phyloP scores from a whole-genome alignment of 208 protist genomes.

The Wallacemonas rigidus region DNA sequence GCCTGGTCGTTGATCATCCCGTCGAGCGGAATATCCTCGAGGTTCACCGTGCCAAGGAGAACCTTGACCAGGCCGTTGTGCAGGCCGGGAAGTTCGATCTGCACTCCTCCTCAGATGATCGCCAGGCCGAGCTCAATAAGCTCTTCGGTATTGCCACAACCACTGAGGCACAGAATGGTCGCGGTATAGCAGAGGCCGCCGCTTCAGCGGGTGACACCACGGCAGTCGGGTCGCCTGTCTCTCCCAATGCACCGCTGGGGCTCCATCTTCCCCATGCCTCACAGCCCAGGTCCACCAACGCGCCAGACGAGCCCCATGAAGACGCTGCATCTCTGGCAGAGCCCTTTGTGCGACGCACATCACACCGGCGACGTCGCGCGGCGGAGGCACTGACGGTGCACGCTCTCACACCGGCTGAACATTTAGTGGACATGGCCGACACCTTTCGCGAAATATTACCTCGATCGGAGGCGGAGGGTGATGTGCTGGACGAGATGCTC shows the following conservation, averaged over 20 bases:
- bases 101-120: constrained; percentile 40
- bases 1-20: constrained; percentile 78
- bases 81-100: constrained; percentile 52
- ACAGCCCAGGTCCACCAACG: background rate
- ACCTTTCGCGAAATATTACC: constrained; percentile 35
- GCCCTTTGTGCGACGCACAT: background rate
- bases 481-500: constrained; percentile 41
- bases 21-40: constrained; percentile 32
- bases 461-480: constrained; percentile 29
- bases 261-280: constrained; percentile 4
- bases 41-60: constrained; percentile 50
- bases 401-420: constrained; percentile 15
- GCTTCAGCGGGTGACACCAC: background rate
- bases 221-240: background rate
- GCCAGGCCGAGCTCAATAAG: constrained; percentile 39
- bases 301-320: background rate
- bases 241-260: constrained; percentile 7
- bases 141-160: constrained; percentile 18
- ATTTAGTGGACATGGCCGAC: constrained; percentile 29
- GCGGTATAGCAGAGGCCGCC: too few relatives aligned
- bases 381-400: background rate
- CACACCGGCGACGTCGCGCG: background rate
- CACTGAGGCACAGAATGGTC: too few relatives aligned
- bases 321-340: background rate
- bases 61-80: constrained; percentile 41